Percentiles rank a stretch among this genome's conserved stretches.
Evolutionary conservation across 768 basidiomycete species (phyloP).

Genomic region (Tulasnella calospora): DNA sequence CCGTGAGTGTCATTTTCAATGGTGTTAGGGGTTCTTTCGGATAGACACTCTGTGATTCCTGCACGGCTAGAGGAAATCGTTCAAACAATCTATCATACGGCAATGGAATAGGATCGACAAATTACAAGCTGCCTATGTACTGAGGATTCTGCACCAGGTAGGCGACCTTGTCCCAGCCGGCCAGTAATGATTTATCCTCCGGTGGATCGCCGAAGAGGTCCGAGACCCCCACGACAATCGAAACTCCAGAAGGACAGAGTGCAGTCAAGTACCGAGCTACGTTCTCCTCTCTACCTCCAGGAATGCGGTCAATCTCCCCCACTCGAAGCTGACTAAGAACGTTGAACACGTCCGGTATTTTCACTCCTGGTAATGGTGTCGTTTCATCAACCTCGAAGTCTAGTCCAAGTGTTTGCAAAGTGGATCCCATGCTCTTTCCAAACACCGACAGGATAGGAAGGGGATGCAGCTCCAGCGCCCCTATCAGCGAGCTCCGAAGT

Average conservation of each 20-base stretch:
- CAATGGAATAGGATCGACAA: neutral
- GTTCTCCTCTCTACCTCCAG: neutral
- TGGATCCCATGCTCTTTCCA: neutral
- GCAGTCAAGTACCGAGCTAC: neutral
- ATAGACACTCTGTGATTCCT: neutral
- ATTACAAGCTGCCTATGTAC: neutral
- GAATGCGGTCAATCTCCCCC: neutral
- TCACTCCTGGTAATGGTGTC: neutral
- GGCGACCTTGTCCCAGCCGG: neutral
- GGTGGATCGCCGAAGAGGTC: neutral
- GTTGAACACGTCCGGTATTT: neutral
- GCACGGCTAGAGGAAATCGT: neutral
- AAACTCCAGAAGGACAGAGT: neutral
- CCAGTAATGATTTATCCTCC: neutral
- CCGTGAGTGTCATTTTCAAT: no score
- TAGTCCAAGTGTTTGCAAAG: neutral
- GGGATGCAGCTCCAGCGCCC: neutral
- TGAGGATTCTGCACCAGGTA: neutral
- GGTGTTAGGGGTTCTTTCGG: no score
- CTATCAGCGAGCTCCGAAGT: neutral
- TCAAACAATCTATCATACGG: neutral
- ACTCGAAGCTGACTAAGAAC: neutral
- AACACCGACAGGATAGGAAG: neutral
- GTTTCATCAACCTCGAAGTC: neutral
- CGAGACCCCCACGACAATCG: neutral